phyloP scores from a whole-genome alignment of 148 eudicot genomes.

The Cornus florida region DNA sequence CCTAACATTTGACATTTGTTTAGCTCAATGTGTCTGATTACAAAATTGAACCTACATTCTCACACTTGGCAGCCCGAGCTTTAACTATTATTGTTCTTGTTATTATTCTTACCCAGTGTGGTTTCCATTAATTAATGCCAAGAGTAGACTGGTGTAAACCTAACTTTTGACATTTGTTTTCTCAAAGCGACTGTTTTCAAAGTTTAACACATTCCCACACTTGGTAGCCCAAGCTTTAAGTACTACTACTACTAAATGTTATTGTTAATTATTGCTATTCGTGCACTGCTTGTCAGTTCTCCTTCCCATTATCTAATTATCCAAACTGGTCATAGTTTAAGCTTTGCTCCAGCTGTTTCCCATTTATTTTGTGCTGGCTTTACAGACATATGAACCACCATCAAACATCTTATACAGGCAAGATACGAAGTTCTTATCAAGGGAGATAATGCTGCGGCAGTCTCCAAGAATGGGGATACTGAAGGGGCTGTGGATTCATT shows the following conservation, averaged over 20 bases:
- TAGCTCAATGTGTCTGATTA: too few relatives aligned
- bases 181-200: background rate
- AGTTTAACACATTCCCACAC: too few relatives aligned
- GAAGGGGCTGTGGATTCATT: slow-evolving; percentile 51
- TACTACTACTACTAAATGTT: too few relatives aligned
- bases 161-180: background rate
- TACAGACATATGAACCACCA: slow-evolving; percentile 86
- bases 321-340: slow-evolving; percentile 58
- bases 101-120: too few relatives aligned
- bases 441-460: slow-evolving; percentile 40
- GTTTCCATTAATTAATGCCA: too few relatives aligned
- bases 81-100: too few relatives aligned
- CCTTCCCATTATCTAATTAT: slow-evolving; percentile 16
- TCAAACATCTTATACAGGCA: slow-evolving; percentile 96
- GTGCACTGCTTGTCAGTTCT: slow-evolving; percentile 7
- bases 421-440: slow-evolving; percentile 75
- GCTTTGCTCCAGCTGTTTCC: slow-evolving; percentile 85
- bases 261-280: slow-evolving; percentile 2
- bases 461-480: slow-evolving; percentile 29
- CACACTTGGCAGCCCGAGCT: too few relatives aligned
- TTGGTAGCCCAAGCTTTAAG: too few relatives aligned
- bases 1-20: too few relatives aligned
- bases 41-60: too few relatives aligned
- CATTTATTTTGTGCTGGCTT: slow-evolving; percentile 72
- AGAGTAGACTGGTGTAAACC: too few relatives aligned